Evolutionary conservation across 768 basidiomycete genomes (phyloP), one percentile per base, ranked within the genome.

Genomic region (Lactarius deliciosus): DNA sequence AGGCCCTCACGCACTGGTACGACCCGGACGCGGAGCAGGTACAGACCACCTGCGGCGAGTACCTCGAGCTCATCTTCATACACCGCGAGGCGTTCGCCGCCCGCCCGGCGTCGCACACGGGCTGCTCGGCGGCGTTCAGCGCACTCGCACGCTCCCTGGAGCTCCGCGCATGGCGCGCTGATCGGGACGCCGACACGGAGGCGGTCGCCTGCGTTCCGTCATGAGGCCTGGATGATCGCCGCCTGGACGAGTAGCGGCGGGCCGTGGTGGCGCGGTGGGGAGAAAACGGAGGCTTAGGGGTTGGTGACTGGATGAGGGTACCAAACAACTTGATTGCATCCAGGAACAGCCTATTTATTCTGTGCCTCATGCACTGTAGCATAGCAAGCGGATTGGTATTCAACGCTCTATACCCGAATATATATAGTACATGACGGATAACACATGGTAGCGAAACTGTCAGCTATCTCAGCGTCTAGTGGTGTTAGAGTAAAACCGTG

Each of bases 61-160:
- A 91, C 73, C 83, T 92, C 76, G 90, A 92, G 73, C 81, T 83
- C 60, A 86, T 92, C 72, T 89, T 91, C 76, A 85, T 86, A 0
- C 90, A 92, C 77, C 89, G 90, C 73, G 85, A 88, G 74, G 83
- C 88, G 43, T 80, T 87, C 68, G 79, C 76, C 68, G 83, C 86
- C 11, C 86, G 79, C 72, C 90, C 90, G 22, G 77, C 79, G 63
- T 86, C 79, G 13, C 90, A 92, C 78, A 75, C 68, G 65, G 82
- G 84, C 38, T 92, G 90, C 78, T 85, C 87, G 59, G 78, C 80
- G 60, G 86, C 79, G 18, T 85, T 89, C 75, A 84, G 78, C 76
- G 87, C 87, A 75, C 79, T 92, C 68, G 90, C 90, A 13, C 80
- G 79, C 65, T 75, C 80, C 43, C 75, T 92, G 71, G 90, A 91